Evolutionary conservation across 768 basidiomycete species (phyloP).

Genomic region (Xerocomus potaroensis): DNA sequence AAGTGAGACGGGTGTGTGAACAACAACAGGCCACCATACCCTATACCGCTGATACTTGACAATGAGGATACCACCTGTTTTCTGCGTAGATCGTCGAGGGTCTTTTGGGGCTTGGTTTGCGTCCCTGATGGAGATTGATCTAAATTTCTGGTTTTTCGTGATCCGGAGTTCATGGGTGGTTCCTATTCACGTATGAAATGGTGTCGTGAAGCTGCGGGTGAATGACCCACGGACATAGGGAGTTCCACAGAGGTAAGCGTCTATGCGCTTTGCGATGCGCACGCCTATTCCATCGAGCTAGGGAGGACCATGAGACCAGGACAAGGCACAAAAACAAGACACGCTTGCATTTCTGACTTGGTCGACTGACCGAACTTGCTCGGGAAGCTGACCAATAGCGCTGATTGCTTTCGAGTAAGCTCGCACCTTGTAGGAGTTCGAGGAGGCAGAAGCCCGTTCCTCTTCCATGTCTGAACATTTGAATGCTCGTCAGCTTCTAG

Average conservation of each 20-base stretch:
- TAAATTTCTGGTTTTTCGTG: constrained; percentile 1
- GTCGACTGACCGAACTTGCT: constrained; percentile 41
- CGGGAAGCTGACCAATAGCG: constrained; percentile 35
- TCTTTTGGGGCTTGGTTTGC: constrained; percentile 11
- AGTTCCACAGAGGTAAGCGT: constrained; percentile 34
- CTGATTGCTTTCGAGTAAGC: constrained; percentile 49
- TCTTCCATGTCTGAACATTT: constrained; percentile 35
- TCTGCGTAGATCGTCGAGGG: constrained; percentile 25
- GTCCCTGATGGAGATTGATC: constrained; percentile 6
- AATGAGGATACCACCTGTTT: constrained; percentile 32
- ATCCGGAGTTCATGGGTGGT: constrained; percentile 5
- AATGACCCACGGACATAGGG: constrained; percentile 35
- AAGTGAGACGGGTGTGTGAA: neutral
- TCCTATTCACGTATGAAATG: constrained; percentile 14
- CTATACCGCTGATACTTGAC: constrained; percentile 41
- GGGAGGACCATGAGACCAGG: constrained; percentile 6
- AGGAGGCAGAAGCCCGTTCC: constrained; percentile 33
- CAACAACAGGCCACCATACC: constrained; percentile 32
- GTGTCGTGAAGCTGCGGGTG: constrained; percentile 1
- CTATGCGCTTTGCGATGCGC: constrained; percentile 45
- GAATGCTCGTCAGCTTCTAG: neutral
- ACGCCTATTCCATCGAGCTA: constrained; percentile 33
- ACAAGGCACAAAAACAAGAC: neutral
- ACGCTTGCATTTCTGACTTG: constrained; percentile 33
- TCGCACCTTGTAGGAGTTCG: constrained; percentile 48